Percentiles rank a stretch among this genome's conserved stretches.
Evolutionary conservation across 2,329 filamentous ascomycete species (phyloP).

Genomic region (Fusarium tuaranense): DNA sequence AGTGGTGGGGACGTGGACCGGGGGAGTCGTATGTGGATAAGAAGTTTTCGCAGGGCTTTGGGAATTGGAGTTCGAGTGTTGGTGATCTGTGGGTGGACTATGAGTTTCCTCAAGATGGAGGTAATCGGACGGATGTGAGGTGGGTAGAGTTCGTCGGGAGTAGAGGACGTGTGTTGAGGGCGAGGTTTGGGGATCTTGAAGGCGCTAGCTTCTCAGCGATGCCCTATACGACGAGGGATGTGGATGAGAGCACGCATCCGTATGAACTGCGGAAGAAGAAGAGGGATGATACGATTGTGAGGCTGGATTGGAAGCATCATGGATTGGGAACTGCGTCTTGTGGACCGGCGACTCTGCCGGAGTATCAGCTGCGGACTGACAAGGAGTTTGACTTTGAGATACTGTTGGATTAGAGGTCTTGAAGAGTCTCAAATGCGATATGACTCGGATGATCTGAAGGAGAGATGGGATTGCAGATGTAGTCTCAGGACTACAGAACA

Average conservation of each 20-base stretch:
- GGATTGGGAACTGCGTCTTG: constrained; percentile 73
- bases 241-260: constrained; percentile 68
- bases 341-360: constrained; percentile 65
- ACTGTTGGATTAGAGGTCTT: constrained; percentile 53
- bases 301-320: constrained; percentile 72
- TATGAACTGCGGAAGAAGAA: constrained; percentile 65
- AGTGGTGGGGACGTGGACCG: constrained; percentile 74
- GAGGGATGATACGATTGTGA: constrained; percentile 64
- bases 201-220: constrained; percentile 67
- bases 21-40: constrained; percentile 77
- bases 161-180: constrained; percentile 57
- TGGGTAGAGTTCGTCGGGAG: constrained; percentile 53
- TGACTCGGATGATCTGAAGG: not conserved
- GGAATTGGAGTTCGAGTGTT: constrained; percentile 60
- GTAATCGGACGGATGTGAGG: constrained; percentile 72
- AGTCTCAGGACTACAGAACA: not conserved
- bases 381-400: constrained; percentile 52
- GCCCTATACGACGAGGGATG: constrained; percentile 66
- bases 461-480: not conserved
- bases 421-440: not conserved
- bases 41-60: constrained; percentile 69
- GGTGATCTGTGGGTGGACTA: constrained; percentile 70
- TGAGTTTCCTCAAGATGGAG: constrained; percentile 76
- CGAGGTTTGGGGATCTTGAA: constrained; percentile 58
- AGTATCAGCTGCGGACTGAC: constrained; percentile 56